Evolutionary conservation across 139 green algal genomes (phyloP), one percentile per base, ranked within the genome.

Genomic region (Chlorella ohadii): DNA sequence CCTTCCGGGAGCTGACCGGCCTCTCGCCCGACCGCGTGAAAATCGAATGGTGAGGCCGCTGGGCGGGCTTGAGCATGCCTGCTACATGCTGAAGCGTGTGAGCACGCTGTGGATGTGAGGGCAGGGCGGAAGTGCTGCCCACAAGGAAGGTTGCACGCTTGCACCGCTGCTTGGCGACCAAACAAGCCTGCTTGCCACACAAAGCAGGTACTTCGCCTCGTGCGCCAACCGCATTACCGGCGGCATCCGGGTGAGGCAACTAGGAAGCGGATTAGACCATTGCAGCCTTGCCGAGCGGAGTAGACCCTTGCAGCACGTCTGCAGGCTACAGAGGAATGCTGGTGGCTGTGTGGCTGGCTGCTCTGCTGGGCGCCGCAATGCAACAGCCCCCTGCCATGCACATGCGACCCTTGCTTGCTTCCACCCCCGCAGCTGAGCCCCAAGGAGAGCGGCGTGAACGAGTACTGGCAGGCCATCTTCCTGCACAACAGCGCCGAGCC

Each of bases 401-500:
- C n/a, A n/a, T 51, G 7, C 44, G 7, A 51, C 66, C 66, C 33
- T 72, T 1, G 9, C 7, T 25, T 44, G 66, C 25, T 15, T 16
- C 66, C 66, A n/a, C 33, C 15, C 22, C 66, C 28, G 70, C 70
- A 77, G 72, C 72, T 78, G 44, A 47, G 61, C 27, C 72, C 72
- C 44, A 78, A 78, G 44, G 51, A 31, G 63, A 68, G 31, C 28
- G 28, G 31, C 63, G 63, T 36, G 20, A 80, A 80, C 59, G 17
- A 28, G 20, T 82, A 66, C 33, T 82, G 76, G 76, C 76, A 82
- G 36, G 76, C 25, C 33, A 27, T 82, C 22, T 82, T 61, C 38
- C 36, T 82, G 1, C 41, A 82, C 38, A 82, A 82, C 59, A 61
- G 22, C 39, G 76, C 59, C 0, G 76, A 71, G 56, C 76, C 76